These are phyloP conservation scores for Arthrinium phaeospermum DNA, from an alignment of 2,329 filamentous ascomycete species.

Conservation along the genomic window DNA sequence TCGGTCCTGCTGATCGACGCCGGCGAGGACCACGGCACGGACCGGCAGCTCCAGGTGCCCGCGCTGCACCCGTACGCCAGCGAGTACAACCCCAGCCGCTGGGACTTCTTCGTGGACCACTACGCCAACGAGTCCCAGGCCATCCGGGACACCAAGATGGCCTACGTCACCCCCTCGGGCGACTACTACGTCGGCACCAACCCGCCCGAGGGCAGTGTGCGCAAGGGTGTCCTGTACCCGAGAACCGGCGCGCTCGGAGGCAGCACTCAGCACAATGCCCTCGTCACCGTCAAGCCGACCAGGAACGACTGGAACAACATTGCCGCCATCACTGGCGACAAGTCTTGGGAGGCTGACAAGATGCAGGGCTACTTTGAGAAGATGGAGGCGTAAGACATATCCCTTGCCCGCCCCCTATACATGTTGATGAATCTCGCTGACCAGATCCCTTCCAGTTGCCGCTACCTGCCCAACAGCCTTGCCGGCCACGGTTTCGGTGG, in stretches of 20 bases:
- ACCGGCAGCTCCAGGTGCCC: conserved; percentile 58
- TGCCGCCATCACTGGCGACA: conserved; percentile 40
- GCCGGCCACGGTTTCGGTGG: conserved; percentile 37
- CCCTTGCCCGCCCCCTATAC: no score
- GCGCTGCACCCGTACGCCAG: conserved; percentile 58
- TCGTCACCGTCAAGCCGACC: conserved; percentile 46
- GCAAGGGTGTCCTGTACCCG: conserved; percentile 63
- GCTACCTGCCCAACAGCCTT: conserved; percentile 44
- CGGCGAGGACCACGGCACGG: conserved; percentile 56
- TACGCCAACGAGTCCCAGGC: conserved; percentile 60
- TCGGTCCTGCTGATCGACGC: conserved; percentile 41
- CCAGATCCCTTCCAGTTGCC: neutral
- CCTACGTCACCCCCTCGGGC: conserved; percentile 58
- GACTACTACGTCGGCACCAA: conserved; percentile 57
- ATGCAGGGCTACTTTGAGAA: conserved; percentile 35
- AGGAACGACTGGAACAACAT: conserved; percentile 52
- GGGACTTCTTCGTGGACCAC: conserved; percentile 70
- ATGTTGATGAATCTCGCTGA: no score
- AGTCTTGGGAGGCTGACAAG: conserved; percentile 33
- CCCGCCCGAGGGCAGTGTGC: conserved; percentile 56
- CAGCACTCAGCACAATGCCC: conserved; percentile 34
- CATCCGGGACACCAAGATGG: conserved; percentile 62
- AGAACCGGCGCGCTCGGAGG: conserved; percentile 55
- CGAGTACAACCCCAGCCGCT: conserved; percentile 52
- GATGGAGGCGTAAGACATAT: conserved; percentile 28